Evolutionary conservation across 2,329 filamentous ascomycete genomes (phyloP).

Genomic region (Sporothrix globosa): DNA sequence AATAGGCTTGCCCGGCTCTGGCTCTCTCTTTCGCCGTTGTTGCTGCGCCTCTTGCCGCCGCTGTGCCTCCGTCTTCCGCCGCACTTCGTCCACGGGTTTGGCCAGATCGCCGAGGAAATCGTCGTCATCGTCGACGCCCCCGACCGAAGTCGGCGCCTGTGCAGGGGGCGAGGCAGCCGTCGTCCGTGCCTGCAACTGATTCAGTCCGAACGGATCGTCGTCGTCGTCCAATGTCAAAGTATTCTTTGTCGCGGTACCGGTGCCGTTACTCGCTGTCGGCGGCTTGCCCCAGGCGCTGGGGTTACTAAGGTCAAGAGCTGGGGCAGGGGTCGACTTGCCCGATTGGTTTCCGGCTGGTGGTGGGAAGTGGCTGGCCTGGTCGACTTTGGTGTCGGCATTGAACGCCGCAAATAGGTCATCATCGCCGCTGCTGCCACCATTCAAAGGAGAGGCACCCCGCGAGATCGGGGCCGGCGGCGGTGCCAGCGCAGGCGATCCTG

Average conservation of each 20-base stretch:
- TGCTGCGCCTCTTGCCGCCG: slow-evolving; percentile 38
- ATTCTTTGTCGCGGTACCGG: slow-evolving; percentile 38
- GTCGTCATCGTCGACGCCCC: slow-evolving; percentile 56
- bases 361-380: slow-evolving; percentile 66
- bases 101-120: slow-evolving; percentile 68
- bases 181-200: slow-evolving; percentile 57
- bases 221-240: slow-evolving; percentile 70
- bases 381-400: slow-evolving; percentile 66
- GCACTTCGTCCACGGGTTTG: slow-evolving; percentile 66
- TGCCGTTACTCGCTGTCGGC: slow-evolving; percentile 31
- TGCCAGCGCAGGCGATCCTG: slow-evolving; percentile 50
- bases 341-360: slow-evolving; percentile 52
- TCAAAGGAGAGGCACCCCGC: slow-evolving; percentile 38
- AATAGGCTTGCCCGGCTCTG: slow-evolving; percentile 60
- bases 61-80: slow-evolving; percentile 49
- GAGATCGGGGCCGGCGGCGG: slow-evolving; percentile 35
- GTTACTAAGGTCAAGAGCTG: slow-evolving; percentile 55
- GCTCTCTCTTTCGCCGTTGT: slow-evolving; percentile 45
- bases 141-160: slow-evolving; percentile 38
- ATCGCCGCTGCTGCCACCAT: slow-evolving; percentile 49
- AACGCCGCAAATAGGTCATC: slow-evolving; percentile 71
- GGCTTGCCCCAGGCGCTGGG: slow-evolving; percentile 58
- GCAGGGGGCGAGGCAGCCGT: slow-evolving; percentile 36
- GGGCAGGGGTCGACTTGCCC: slow-evolving; percentile 51
- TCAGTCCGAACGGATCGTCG: slow-evolving; percentile 87